Evolutionary conservation across 176 grass and related monocot species (phyloP).

Genomic region (Cymbopogon citratus): DNA sequence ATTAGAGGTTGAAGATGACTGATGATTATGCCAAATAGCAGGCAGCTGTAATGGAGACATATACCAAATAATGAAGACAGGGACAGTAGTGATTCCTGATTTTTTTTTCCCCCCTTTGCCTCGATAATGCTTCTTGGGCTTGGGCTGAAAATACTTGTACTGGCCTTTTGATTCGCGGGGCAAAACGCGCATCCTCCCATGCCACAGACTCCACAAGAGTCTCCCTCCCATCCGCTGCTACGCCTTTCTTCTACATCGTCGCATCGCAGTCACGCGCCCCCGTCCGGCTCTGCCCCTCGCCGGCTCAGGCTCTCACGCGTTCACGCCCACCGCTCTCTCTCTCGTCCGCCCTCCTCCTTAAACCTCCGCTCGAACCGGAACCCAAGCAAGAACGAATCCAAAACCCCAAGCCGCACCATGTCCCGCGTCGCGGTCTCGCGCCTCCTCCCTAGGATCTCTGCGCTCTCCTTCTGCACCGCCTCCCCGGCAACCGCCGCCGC

Average conservation of each 20-base stretch:
- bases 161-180: background rate
- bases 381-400: background rate
- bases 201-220: background rate
- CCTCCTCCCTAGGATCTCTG: conserved; percentile 34
- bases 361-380: conserved; percentile 8
- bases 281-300: background rate
- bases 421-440: conserved; percentile 40
- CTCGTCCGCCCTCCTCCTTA: background rate
- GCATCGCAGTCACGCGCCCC: background rate
- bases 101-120: no score
- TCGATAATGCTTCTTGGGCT: background rate
- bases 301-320: background rate
- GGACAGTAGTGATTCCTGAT: no score
- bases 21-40: no score
- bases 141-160: background rate
- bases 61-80: no score
- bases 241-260: background rate
- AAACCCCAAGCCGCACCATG: conserved; percentile 35
- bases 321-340: background rate
- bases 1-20: no score
- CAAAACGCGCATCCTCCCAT: background rate
- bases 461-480: conserved; percentile 25
- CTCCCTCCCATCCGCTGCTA: background rate
- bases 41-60: no score
- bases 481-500: conserved; percentile 26